These are phyloP conservation scores for Tremellales sp. DNA, from an alignment of 1,284 basidiomycete species.

Conservation along the genomic window DNA sequence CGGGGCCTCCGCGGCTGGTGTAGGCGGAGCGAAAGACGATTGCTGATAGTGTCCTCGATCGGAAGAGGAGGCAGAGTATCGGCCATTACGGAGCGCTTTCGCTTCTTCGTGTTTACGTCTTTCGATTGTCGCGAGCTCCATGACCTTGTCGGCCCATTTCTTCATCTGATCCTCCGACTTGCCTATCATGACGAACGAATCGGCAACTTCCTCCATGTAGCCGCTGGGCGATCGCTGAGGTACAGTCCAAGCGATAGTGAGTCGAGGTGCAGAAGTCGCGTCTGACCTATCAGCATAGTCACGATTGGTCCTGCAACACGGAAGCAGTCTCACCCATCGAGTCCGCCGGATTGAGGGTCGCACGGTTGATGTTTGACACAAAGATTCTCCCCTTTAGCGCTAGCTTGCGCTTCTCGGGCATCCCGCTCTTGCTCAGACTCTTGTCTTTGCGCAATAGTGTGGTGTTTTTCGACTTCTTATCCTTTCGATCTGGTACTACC, in stretches of 20 bases:
- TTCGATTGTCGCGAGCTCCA: constrained; percentile 68
- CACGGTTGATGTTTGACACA: constrained; percentile 81
- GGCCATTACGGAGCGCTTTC: constrained; percentile 50
- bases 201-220: constrained; percentile 51
- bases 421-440: constrained; percentile 54
- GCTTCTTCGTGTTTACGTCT: constrained; percentile 51
- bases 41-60: constrained; percentile 19
- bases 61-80: constrained; percentile 20
- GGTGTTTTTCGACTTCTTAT: constrained; percentile 48
- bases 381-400: constrained; percentile 96
- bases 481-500: constrained; percentile 50
- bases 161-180: constrained; percentile 87
- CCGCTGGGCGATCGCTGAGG: constrained; percentile 20
- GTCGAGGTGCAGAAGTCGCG: constrained; percentile 23
- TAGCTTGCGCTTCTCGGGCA: constrained; percentile 66
- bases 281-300: constrained; percentile 8
- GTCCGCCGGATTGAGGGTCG: constrained; percentile 55
- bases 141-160: constrained; percentile 87
- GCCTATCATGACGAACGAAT: constrained; percentile 91
- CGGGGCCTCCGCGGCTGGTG: constrained; percentile 33
- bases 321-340: constrained; percentile 57
- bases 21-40: constrained; percentile 38
- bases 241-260: constrained; percentile 41
- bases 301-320: not conserved
- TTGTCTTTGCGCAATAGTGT: constrained; percentile 47